Evolutionary conservation across 805 yeast genomes (phyloP).

Genomic region (Schwanniomyces occidentalis): DNA sequence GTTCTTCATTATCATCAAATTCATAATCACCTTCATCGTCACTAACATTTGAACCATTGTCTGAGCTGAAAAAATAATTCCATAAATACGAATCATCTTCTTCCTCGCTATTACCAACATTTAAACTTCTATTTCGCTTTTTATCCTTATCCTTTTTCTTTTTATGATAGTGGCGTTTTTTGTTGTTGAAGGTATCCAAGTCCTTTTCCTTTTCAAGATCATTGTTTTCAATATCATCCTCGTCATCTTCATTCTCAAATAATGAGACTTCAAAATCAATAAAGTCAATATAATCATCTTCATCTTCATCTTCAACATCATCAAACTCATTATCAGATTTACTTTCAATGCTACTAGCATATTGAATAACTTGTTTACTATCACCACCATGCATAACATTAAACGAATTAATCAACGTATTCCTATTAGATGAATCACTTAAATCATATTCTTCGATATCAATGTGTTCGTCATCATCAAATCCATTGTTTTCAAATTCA

Average conservation of each 20-base stretch:
- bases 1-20: slow-evolving; percentile 8
- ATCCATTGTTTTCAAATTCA: slow-evolving; percentile 47
- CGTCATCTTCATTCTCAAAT: slow-evolving; percentile 24
- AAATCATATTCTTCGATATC: slow-evolving; percentile 25
- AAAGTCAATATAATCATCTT: slow-evolving; percentile 43
- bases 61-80: slow-evolving; percentile 66
- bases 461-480: slow-evolving; percentile 41
- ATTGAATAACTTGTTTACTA: slow-evolving; percentile 40
- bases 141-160: slow-evolving; percentile 9
- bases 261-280: slow-evolving; percentile 36
- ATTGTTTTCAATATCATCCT: slow-evolving; percentile 16
- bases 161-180: too few species aligned
- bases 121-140: slow-evolving; percentile 7
- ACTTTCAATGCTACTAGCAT: slow-evolving; percentile 36
- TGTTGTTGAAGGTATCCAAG: slow-evolving; percentile 5
- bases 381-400: slow-evolving; percentile 21
- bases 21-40: slow-evolving; percentile 16
- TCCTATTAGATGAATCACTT: slow-evolving; percentile 13
- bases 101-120: slow-evolving; percentile 32
- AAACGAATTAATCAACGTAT: slow-evolving; percentile 18
- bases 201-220: slow-evolving; percentile 16
- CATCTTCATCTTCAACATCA: slow-evolving; percentile 33
- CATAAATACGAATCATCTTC: slow-evolving; percentile 73
- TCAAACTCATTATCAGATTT: slow-evolving; percentile 37
- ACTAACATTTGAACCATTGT: slow-evolving; percentile 31